phyloP scores from a whole-genome alignment of 2,329 filamentous ascomycete species.

The Cercospora sp. region DNA sequence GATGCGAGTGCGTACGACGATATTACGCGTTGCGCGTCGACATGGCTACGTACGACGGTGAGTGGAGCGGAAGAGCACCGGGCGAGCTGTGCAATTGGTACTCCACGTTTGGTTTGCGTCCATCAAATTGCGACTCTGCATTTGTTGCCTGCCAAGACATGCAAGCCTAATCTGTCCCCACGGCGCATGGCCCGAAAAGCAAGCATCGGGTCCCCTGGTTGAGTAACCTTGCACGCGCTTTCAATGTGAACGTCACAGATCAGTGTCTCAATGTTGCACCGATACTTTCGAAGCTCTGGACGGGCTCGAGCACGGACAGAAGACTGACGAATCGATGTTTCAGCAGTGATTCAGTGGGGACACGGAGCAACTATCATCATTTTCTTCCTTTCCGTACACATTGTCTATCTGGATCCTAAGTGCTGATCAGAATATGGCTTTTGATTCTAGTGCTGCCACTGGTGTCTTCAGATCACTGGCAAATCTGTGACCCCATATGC shows the following conservation, averaged over 20 bases:
- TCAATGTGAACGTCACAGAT: neutral
- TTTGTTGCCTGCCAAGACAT: conserved; percentile 1
- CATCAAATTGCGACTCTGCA: neutral
- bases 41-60: neutral
- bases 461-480: neutral
- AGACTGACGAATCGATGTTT: neutral
- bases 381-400: neutral
- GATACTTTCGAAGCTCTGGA: neutral
- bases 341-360: neutral
- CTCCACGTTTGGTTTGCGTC: neutral
- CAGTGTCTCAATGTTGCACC: neutral
- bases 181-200: neutral
- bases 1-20: neutral
- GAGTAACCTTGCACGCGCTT: neutral
- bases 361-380: neutral
- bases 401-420: neutral
- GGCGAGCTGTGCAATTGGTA: neutral
- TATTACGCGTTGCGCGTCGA: neutral
- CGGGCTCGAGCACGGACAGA: neutral
- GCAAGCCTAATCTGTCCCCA: neutral
- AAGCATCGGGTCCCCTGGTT: neutral
- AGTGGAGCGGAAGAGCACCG: neutral
- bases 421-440: neutral
- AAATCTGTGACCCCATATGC: neutral
- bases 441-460: neutral